Base-by-base conservation (phyloP, 2,329 filamentous ascomycete species). In the Lachnellula subtilissima region DNA sequence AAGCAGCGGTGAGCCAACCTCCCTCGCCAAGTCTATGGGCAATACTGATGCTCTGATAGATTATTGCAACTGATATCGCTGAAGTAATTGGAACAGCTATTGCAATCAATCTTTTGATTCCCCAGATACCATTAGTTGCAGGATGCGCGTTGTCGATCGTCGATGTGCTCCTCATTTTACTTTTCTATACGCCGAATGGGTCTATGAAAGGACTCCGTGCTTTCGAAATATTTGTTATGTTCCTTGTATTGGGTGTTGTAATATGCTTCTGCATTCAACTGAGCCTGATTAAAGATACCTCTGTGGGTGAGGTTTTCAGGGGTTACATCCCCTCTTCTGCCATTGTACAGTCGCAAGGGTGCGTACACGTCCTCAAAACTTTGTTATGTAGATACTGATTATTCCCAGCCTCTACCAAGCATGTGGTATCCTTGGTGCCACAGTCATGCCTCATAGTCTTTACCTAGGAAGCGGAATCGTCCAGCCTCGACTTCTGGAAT, bases 401-500 rank as follows among this genome's bases (percentile, higher is more conserved):
- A 7, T n/a, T 1, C 25, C 3, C 53, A 71, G 76, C 48, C 66
- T 86, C 0, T 89, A 88, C 67, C 85, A 88, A 70, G 81, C 87
- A 1, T 91, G 88, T 60, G 88, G 88, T 51, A 91, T 91, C 55
- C 76, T 91, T 0, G 88, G 88, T 2, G 88, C 88, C 3, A 91
- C 88, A 0, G 86, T 88, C 23, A 87, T 88, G 85, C 85, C 85
- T 4, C 85, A 87, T 64, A 84, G 81, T 52, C 72, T 89, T 3
- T 89, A 85, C 62, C 76, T 89, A 3, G 86, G 86, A 22, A 86
- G 83, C 5, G 86, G 85, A 7, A 84, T 89, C 42, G 84, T 88
- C 1, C 85, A 88, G 68, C 76, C 83, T 6, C 82, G 86, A 2
- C 79, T 89, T 2, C 76, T 76, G 22, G 82, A 86, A 17, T 89